These are phyloP conservation scores for Calocybe gangraenosa DNA, from an alignment of 768 basidiomycete species.

Conservation along the genomic window DNA sequence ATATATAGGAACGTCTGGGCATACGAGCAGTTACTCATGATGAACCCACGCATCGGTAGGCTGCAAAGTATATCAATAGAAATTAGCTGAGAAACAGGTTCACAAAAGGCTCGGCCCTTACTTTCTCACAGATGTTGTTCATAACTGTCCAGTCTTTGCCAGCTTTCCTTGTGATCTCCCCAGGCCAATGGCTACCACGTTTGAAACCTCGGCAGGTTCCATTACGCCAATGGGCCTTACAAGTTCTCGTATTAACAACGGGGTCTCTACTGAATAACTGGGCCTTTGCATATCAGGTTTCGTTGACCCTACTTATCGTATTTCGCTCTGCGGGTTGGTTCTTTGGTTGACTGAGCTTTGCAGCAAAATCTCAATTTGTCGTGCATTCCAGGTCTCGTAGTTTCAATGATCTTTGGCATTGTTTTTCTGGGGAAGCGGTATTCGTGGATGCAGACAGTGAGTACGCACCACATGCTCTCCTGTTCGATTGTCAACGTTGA, in stretches of 20 bases:
- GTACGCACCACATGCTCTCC: constrained; percentile 15
- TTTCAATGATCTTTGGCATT: constrained; percentile 74
- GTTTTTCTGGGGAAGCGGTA: constrained; percentile 58
- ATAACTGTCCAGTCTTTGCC: constrained; percentile 67
- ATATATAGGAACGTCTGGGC: constrained; percentile 79
- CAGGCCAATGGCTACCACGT: constrained; percentile 34
- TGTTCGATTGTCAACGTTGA: not conserved
- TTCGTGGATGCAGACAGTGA: constrained; percentile 55
- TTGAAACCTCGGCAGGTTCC: constrained; percentile 70
- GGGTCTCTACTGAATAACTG: constrained; percentile 77
- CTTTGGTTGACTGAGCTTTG: not conserved
- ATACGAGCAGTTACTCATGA: constrained; percentile 68
- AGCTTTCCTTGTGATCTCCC: constrained; percentile 46
- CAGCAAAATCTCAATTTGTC: not conserved
- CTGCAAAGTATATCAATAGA: constrained; percentile 6
- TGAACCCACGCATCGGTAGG: constrained; percentile 67
- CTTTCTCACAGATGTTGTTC: constrained; percentile 82
- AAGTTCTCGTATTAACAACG: constrained; percentile 64
- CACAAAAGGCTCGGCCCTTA: constrained; percentile 67
- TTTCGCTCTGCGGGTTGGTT: constrained; percentile 75
- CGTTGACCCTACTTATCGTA: constrained; percentile 76
- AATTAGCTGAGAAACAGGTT: too few relatives aligned
- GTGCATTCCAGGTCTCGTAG: constrained; percentile 51
- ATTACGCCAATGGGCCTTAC: constrained; percentile 59
- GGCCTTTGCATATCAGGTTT: constrained; percentile 75